A percentile compares a stretch with the other conserved stretches of the same genome.
Evolutionary conservation across 768 basidiomycete genomes (phyloP).

Genomic region (Serendipita sp.): DNA sequence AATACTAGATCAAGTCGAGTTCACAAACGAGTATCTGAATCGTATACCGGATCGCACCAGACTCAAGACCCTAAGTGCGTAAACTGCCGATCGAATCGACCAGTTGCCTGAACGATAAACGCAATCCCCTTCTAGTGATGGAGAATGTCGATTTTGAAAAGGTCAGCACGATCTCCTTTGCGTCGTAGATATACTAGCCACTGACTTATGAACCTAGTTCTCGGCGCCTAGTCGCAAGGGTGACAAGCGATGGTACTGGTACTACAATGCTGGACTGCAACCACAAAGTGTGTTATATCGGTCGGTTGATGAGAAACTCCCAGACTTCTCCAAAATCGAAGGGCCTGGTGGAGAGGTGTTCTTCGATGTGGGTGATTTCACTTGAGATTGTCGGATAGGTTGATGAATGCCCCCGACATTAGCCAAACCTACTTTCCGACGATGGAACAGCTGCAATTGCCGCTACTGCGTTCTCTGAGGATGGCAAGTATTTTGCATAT

Average conservation of each 20-base stretch:
- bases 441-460: conserved; percentile 60
- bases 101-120: neutral
- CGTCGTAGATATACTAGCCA: neutral
- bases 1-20: conserved; percentile 36
- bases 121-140: conserved; percentile 2
- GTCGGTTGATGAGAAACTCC: conserved; percentile 36
- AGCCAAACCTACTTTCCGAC: conserved; percentile 55
- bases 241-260: conserved; percentile 70
- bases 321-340: conserved; percentile 32
- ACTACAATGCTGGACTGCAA: conserved; percentile 61
- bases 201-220: conserved; percentile 29
- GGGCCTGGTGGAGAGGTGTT: conserved; percentile 49
- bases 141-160: neutral
- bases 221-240: conserved; percentile 43
- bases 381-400: neutral
- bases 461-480: conserved; percentile 41
- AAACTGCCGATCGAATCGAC: neutral
- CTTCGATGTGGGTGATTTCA: conserved; percentile 43
- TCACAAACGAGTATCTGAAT: conserved; percentile 45
- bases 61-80: conserved; percentile 29
- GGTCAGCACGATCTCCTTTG: neutral
- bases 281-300: conserved; percentile 54
- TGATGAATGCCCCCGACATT: neutral
- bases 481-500: conserved; percentile 61
- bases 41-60: conserved; percentile 42